phyloP scores from a whole-genome alignment of 2,329 filamentous ascomycete genomes.

The Alternaria alternata region DNA sequence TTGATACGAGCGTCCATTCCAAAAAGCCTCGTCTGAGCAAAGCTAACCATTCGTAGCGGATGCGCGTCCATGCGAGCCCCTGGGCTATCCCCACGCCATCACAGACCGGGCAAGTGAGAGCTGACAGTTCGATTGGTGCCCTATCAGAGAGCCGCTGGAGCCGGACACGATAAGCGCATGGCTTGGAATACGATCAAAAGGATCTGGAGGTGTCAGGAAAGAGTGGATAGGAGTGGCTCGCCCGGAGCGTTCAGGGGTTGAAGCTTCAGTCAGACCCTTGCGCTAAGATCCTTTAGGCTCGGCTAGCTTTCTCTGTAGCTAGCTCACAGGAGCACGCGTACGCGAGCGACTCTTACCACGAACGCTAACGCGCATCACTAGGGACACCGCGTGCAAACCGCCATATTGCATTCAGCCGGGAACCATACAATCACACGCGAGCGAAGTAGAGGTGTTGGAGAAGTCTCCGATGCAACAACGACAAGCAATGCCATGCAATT shows the following conservation, averaged over 20 bases:
- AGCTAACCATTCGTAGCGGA: slow-evolving; percentile 26
- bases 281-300: slow-evolving; percentile 19
- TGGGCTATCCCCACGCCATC: slow-evolving; percentile 24
- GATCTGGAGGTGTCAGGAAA: slow-evolving; percentile 23
- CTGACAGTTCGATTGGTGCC: slow-evolving; percentile 9
- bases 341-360: slow-evolving; percentile 16
- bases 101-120: slow-evolving; percentile 23
- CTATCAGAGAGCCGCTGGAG: slow-evolving; percentile 19
- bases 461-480: background rate
- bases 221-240: slow-evolving; percentile 26
- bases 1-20: slow-evolving; percentile 20
- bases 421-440: background rate
- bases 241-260: slow-evolving; percentile 18
- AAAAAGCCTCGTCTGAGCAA: slow-evolving; percentile 25
- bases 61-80: slow-evolving; percentile 23
- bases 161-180: slow-evolving; percentile 27
- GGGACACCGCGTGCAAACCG: background rate
- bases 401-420: background rate
- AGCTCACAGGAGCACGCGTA: slow-evolving; percentile 15
- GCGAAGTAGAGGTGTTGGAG: background rate
- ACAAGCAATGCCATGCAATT: slow-evolving; percentile 39
- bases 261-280: slow-evolving; percentile 18
- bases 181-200: slow-evolving; percentile 24
- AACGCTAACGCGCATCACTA: slow-evolving; percentile 6
- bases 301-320: slow-evolving; percentile 15